These are phyloP conservation scores for Mucor circinelloides DNA, from an alignment of 371 early-diverging fungal species.

Conservation along the genomic window DNA sequence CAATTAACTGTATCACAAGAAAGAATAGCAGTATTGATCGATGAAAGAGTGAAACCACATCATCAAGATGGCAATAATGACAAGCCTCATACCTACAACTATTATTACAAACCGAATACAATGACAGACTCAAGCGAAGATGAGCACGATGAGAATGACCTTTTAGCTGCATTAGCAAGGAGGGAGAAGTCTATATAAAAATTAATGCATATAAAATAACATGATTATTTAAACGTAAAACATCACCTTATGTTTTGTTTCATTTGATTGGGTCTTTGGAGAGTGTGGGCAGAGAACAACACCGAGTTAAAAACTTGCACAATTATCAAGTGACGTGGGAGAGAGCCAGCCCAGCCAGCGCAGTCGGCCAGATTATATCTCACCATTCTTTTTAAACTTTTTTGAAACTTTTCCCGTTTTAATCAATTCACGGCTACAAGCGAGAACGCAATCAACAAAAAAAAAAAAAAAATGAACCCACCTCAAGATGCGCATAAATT, in stretches of 20 bases:
- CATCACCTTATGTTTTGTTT: conserved; percentile 13
- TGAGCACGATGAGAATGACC: background rate
- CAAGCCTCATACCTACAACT: background rate
- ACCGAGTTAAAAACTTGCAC: background rate
- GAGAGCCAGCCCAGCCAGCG: background rate
- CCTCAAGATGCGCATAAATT: conserved; percentile 51
- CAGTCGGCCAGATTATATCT: background rate
- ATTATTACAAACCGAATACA: conserved; percentile 3
- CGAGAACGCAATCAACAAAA: background rate
- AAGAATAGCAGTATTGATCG: background rate
- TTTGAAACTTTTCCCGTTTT: conserved; percentile 1
- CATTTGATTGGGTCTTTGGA: background rate
- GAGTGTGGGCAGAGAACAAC: background rate
- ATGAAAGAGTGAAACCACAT: conserved; percentile 12
- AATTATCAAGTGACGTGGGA: background rate
- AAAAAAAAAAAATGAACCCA: conserved; percentile 15
- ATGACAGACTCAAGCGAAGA: background rate
- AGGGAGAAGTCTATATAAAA: background rate
- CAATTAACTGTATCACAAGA: background rate
- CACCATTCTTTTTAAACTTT: background rate
- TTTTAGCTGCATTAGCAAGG: background rate
- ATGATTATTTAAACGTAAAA: conserved; percentile 4
- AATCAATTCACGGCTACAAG: background rate
- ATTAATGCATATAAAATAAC: background rate
- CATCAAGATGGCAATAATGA: background rate